Conservation (phyloP, 2,329 filamentous ascomycete species). For the Niveomyces coronatus region DNA sequence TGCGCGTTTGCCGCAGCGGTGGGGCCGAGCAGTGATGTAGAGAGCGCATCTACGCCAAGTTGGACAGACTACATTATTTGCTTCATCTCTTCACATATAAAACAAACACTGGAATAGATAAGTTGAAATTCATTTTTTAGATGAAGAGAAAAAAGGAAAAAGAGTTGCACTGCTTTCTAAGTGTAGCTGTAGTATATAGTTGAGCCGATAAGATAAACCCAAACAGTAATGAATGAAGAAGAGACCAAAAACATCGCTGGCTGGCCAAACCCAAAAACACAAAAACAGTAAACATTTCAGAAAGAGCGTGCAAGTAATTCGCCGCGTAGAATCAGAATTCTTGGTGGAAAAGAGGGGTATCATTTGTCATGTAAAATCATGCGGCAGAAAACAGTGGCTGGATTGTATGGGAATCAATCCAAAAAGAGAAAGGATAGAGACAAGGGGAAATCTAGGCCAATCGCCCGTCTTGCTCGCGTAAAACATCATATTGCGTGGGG, state of each 20-base stretch:
- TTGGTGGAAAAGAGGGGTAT: constrained; percentile 6
- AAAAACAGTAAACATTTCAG: neutral
- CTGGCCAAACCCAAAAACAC: neutral
- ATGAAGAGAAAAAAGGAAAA: no score
- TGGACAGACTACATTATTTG: no score
- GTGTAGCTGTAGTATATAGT: neutral
- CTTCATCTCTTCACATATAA: no score
- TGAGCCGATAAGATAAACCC: neutral
- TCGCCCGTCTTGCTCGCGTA: constrained; percentile 15
- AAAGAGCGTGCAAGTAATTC: neutral
- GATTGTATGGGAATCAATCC: no score
- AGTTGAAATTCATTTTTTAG: no score
- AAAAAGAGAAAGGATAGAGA: constrained; percentile 7
- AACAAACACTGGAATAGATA: no score
- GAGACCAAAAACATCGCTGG: constrained; percentile 5
- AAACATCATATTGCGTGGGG: constrained; percentile 35
- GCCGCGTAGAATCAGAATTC: neutral
- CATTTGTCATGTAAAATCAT: neutral
- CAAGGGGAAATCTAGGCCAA: constrained; percentile 10
- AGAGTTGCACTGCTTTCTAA: no score
- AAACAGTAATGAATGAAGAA: constrained; percentile 5
- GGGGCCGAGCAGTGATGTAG: no score
- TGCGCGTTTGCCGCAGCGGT: no score
- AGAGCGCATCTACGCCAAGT: no score
- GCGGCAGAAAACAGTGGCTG: no score